Evolutionary conservation across 176 grass and related monocot genomes (phyloP).

Genomic region (Carex pumila): DNA sequence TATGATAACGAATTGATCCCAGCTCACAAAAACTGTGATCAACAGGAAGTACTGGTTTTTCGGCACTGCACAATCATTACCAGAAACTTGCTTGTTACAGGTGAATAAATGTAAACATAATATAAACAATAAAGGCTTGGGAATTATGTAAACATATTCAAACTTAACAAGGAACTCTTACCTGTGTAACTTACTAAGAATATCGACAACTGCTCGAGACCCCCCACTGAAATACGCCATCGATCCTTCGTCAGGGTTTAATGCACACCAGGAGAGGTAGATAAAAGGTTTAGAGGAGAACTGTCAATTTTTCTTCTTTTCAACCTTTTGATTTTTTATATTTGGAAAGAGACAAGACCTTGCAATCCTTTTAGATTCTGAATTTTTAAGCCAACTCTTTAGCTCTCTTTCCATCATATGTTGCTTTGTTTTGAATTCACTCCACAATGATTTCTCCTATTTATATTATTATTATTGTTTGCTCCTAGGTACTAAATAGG

Average conservation of each 20-base stretch:
- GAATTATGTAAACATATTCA: background rate
- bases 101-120: background rate
- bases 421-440: constrained; percentile 86
- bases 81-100: background rate
- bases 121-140: background rate
- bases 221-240: constrained; percentile 77
- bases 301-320: constrained; percentile 16
- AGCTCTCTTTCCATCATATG: constrained; percentile 18
- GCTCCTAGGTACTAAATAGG: background rate
- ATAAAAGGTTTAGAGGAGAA: constrained; percentile 9
- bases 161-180: constrained; percentile 3
- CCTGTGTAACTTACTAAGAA: constrained; percentile 66
- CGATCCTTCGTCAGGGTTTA: constrained; percentile 43
- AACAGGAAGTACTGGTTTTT: constrained; percentile 41
- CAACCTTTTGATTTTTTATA: constrained; percentile 13
- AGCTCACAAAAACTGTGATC: constrained; percentile 84
- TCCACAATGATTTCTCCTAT: constrained; percentile 76
- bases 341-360: constrained; percentile 12
- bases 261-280: constrained; percentile 4
- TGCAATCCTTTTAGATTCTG: constrained; percentile 31
- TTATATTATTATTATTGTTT: constrained; percentile 2
- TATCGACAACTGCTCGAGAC: constrained; percentile 48
- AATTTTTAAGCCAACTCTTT: constrained; percentile 44
- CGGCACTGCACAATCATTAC: constrained; percentile 28
- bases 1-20: constrained; percentile 56